Conservation (phyloP, 805 yeast genomes). For the Yarrowia sp. region DNA sequence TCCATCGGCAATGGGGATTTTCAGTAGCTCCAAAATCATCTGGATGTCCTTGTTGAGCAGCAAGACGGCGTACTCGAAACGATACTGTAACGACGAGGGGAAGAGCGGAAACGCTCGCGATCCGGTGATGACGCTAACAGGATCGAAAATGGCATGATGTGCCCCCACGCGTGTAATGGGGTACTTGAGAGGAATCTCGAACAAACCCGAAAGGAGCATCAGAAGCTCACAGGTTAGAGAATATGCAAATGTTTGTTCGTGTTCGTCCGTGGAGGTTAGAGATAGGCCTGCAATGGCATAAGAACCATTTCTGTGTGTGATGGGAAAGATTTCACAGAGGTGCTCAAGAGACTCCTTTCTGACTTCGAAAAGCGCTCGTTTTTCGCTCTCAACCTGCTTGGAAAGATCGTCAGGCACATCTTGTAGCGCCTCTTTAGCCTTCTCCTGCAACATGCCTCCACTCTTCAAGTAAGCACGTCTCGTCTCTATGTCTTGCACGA, state of each 20-base stretch:
- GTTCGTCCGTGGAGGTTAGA: neutral
- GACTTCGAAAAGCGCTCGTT: neutral
- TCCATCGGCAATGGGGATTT: constrained; percentile 20
- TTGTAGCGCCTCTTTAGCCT: neutral
- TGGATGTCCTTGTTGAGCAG: constrained; percentile 21
- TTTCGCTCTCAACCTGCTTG: neutral
- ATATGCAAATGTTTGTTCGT: constrained; percentile 21
- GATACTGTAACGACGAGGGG: constrained; percentile 14
- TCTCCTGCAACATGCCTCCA: neutral
- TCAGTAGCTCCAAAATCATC: constrained; percentile 13
- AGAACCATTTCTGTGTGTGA: neutral
- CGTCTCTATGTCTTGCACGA: neutral
- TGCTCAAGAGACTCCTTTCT: neutral
- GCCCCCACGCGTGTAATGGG: constrained; percentile 9
- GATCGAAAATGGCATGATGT: constrained; percentile 12
- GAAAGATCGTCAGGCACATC: neutral
- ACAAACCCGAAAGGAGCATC: constrained; percentile 6
- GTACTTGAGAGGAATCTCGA: constrained; percentile 14
- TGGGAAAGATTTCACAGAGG: neutral
- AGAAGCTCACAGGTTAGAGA: constrained; percentile 22
- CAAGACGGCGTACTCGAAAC: constrained; percentile 14
- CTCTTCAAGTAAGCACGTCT: constrained; percentile 5
- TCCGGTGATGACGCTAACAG: constrained; percentile 17
- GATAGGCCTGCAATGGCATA: constrained; percentile 10
- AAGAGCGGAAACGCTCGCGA: constrained; percentile 17